Conservation (phyloP, 2,329 filamentous ascomycete genomes). For the Fusarium decemcellulare region DNA sequence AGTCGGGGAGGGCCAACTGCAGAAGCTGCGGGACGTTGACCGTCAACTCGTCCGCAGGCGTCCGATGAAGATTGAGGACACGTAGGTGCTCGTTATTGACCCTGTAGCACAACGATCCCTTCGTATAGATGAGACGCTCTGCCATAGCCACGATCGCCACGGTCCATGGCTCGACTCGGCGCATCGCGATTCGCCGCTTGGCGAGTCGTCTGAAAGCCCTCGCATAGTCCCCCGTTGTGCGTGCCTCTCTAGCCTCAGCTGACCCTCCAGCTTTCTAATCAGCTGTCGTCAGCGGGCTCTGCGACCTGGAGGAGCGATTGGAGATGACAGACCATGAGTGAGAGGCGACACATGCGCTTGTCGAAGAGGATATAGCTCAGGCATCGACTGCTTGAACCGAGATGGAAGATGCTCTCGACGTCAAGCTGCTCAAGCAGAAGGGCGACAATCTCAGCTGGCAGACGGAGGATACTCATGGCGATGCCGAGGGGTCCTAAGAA, state of each 20-base stretch:
- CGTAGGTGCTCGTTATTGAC: slow-evolving; percentile 63
- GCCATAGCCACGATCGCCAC: slow-evolving; percentile 72
- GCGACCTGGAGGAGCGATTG: slow-evolving; percentile 6
- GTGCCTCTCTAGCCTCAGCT: slow-evolving; percentile 40
- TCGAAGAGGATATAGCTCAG: slow-evolving; percentile 67
- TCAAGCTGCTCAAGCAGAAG: slow-evolving; percentile 69
- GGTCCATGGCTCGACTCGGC: slow-evolving; percentile 73
- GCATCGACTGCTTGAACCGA: slow-evolving; percentile 66
- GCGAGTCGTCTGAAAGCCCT: slow-evolving; percentile 67
- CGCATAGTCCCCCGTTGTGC: slow-evolving; percentile 36
- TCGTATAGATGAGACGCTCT: slow-evolving; percentile 72
- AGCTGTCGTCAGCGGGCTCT: slow-evolving; percentile 33
- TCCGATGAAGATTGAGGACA: slow-evolving; percentile 70
- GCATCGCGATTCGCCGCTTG: slow-evolving; percentile 72
- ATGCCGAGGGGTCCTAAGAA: too few species aligned
- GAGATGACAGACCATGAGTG: slow-evolving; percentile 66
- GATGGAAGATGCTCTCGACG: slow-evolving; percentile 70
- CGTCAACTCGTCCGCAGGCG: slow-evolving; percentile 65
- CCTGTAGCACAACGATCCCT: slow-evolving; percentile 77
- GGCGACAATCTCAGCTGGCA: slow-evolving; percentile 77
- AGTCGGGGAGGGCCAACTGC: slow-evolving; percentile 52
- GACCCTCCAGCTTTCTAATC: slow-evolving; percentile 40
- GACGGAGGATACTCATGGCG: slow-evolving; percentile 56
- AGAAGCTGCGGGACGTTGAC: slow-evolving; percentile 65
- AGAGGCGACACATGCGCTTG: slow-evolving; percentile 69